Percentiles rank a stretch among this genome's conserved stretches.
These are phyloP conservation scores for Yamadazyma phyllophila DNA, from an alignment of 805 yeast species.

Conservation along the genomic window DNA sequence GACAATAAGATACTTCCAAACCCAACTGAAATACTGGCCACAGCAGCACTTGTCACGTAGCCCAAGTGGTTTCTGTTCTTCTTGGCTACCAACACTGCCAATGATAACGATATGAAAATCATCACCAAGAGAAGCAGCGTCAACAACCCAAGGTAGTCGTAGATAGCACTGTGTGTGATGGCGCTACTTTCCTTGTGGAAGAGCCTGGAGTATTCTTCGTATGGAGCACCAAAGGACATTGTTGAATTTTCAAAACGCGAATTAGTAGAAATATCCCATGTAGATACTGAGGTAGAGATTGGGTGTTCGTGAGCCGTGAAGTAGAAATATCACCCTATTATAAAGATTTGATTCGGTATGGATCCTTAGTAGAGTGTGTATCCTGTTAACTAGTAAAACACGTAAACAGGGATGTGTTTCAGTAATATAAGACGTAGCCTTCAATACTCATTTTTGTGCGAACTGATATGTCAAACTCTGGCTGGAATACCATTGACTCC, in stretches of 20 bases:
- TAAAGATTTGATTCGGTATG: no score
- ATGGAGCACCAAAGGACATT: slow-evolving; percentile 23
- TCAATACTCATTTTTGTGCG: no score
- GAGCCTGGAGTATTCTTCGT: slow-evolving; percentile 23
- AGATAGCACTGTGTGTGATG: slow-evolving; percentile 20
- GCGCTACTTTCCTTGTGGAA: slow-evolving; percentile 22
- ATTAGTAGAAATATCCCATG: background rate
- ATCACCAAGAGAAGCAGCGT: slow-evolving; percentile 23
- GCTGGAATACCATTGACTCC: slow-evolving; percentile 66
- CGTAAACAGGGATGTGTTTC: no score
- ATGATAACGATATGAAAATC: slow-evolving; percentile 29
- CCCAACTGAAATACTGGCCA: slow-evolving; percentile 40
- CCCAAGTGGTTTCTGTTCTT: slow-evolving; percentile 22
- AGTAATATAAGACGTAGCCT: no score
- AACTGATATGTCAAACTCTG: slow-evolving; percentile 17
- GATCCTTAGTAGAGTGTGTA: no score
- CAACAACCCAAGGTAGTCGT: slow-evolving; percentile 13
- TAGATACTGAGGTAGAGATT: no score
- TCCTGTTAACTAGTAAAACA: no score
- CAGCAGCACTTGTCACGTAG: slow-evolving; percentile 28
- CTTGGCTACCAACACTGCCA: slow-evolving; percentile 27
- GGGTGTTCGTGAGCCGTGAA: background rate
- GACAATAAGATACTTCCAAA: slow-evolving; percentile 35
- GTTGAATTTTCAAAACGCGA: background rate
- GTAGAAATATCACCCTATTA: background rate